Percentiles rank a stretch among this genome's conserved stretches.
These are phyloP conservation scores for Acanthamoeba rhysodes DNA, from an alignment of 208 protist species.

Conservation along the genomic window DNA sequence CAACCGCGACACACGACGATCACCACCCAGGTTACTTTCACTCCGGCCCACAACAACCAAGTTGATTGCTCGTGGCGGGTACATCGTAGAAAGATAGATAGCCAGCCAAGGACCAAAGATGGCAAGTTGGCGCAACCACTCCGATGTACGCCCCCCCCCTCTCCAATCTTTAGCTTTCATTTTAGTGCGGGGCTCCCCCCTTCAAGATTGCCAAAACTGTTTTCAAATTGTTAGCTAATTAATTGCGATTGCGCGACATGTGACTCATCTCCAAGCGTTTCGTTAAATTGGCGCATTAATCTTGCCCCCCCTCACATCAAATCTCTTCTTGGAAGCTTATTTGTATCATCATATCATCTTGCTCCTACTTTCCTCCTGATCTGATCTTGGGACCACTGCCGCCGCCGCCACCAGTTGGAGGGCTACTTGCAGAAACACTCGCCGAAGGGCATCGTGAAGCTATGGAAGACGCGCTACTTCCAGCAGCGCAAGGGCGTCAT, in stretches of 20 bases:
- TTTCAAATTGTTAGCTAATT: too few species aligned
- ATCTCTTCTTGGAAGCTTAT: too few species aligned
- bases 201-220: neutral
- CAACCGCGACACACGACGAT: neutral
- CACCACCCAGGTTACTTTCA: too few species aligned
- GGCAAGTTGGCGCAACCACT: slow-evolving; percentile 22
- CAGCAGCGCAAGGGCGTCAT: slow-evolving; percentile 63
- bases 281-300: too few species aligned
- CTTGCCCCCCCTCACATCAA: too few species aligned
- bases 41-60: too few species aligned
- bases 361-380: neutral
- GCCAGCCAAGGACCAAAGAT: neutral
- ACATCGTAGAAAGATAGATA: neutral
- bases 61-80: too few species aligned
- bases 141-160: neutral
- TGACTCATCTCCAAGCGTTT: too few species aligned
- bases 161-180: neutral
- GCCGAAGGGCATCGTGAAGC: slow-evolving; percentile 63
- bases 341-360: too few species aligned
- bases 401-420: neutral
- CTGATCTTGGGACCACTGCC: neutral
- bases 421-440: slow-evolving; percentile 56
- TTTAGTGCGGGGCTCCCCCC: neutral
- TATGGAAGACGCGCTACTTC: slow-evolving; percentile 67
- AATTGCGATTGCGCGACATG: too few species aligned